Evolutionary conservation across 192 early-diverging fungal genomes (phyloP).

Genomic region (Lobosporangium transversale): DNA sequence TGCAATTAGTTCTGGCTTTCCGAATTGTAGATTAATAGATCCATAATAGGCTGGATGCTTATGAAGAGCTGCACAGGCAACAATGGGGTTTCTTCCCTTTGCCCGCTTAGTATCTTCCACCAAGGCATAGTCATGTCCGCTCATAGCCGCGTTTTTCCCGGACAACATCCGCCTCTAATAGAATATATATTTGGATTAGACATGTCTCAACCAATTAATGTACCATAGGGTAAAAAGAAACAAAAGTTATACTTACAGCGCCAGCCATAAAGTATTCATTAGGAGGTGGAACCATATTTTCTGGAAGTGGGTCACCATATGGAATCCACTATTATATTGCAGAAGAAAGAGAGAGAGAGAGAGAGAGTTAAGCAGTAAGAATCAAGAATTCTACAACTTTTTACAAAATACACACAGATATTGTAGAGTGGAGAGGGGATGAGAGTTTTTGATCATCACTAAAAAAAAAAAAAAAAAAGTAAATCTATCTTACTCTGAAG

Average conservation of each 20-base stretch:
- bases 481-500: slow-evolving; percentile 16
- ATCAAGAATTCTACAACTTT: too few species aligned
- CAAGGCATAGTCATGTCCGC: slow-evolving; percentile 27
- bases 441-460: background rate
- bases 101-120: slow-evolving; percentile 18
- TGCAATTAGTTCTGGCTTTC: slow-evolving; percentile 24
- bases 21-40: slow-evolving; percentile 14
- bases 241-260: slow-evolving; percentile 2
- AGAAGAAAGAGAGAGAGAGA: background rate
- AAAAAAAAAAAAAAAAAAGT: background rate
- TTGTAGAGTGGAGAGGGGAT: background rate
- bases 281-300: slow-evolving; percentile 10
- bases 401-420: too few species aligned
- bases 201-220: background rate
- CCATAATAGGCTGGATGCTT: slow-evolving; percentile 14
- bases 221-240: background rate
- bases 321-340: slow-evolving; percentile 13
- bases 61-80: slow-evolving; percentile 26
- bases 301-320: slow-evolving; percentile 10
- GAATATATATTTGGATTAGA: background rate
- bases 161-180: slow-evolving; percentile 12
- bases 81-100: slow-evolving; percentile 20
- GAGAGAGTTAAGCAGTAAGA: too few species aligned
- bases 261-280: slow-evolving; percentile 7
- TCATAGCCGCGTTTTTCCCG: slow-evolving; percentile 22